Percentiles rank a stretch among this genome's conserved stretches.
Evolutionary conservation across 2,329 filamentous ascomycete species (phyloP).

Genomic region (Fusarium armeniacum): DNA sequence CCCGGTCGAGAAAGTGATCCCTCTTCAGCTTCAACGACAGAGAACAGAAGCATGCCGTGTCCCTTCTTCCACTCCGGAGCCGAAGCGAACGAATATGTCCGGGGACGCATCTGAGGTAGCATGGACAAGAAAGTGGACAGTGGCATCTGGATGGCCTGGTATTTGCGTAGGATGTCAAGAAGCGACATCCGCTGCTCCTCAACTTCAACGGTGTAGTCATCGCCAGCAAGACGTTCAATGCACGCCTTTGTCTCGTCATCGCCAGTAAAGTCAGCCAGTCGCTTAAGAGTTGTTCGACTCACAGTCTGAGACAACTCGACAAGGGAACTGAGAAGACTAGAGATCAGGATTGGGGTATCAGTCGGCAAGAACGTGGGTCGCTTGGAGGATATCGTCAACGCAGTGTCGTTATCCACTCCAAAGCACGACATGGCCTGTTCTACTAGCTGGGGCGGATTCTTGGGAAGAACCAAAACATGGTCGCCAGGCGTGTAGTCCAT

Average conservation of each 20-base stretch:
- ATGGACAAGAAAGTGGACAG: conserved; percentile 77
- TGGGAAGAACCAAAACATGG: conserved; percentile 79
- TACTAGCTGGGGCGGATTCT: conserved; percentile 75
- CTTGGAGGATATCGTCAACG: conserved; percentile 69
- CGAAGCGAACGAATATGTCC: conserved; percentile 21
- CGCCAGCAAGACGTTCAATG: conserved; percentile 63
- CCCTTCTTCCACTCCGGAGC: conserved; percentile 5
- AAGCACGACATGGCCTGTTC: conserved; percentile 76
- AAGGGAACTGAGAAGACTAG: conserved; percentile 75
- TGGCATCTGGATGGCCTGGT: conserved; percentile 70
- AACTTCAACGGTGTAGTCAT: conserved; percentile 63
- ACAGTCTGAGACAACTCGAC: conserved; percentile 80
- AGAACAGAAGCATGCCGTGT: conserved; percentile 17
- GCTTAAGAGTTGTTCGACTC: conserved; percentile 69
- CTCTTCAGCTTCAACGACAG: conserved; percentile 5
- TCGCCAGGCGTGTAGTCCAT: conserved; percentile 79
- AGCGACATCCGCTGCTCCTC: conserved; percentile 71
- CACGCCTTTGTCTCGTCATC: conserved; percentile 63
- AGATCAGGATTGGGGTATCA: conserved; percentile 69
- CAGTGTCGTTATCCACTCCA: conserved; percentile 75
- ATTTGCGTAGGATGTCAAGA: conserved; percentile 77
- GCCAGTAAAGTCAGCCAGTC: conserved; percentile 54
- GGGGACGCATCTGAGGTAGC: conserved; percentile 74
- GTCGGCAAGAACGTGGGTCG: conserved; percentile 68
- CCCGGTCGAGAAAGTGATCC: not conserved